Conservation (phyloP, 371 early-diverging fungal genomes). For the Choanephora cucurbitarum region DNA sequence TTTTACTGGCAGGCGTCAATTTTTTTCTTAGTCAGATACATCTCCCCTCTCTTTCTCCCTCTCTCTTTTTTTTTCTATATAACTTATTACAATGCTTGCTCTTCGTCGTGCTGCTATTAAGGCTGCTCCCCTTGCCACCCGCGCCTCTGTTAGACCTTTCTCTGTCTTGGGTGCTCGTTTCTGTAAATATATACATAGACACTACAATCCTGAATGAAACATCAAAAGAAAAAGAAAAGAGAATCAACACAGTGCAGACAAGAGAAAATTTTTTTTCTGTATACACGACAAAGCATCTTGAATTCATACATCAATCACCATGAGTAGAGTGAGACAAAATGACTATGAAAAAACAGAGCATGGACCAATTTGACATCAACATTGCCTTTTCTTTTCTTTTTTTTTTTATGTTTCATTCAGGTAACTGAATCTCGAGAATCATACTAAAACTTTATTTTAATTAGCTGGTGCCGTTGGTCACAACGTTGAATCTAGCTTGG, state of each 20-base stretch:
- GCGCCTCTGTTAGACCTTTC: slow-evolving; percentile 33
- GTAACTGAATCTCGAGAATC: too few species aligned
- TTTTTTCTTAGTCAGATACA: slow-evolving; percentile 7
- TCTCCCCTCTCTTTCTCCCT: slow-evolving; percentile 22
- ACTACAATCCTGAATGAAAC: background rate
- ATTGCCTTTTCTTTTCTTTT: background rate
- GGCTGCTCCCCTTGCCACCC: slow-evolving; percentile 34
- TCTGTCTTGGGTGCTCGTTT: slow-evolving; percentile 41
- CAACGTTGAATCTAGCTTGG: slow-evolving; percentile 58
- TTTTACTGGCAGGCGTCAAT: slow-evolving; percentile 10
- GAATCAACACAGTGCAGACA: background rate
- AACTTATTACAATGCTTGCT: slow-evolving; percentile 24
- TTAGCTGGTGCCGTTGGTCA: slow-evolving; percentile 45
- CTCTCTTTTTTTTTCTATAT: background rate
- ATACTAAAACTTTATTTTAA: too few species aligned
- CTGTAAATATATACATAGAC: slow-evolving; percentile 21
- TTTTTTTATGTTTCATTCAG: too few species aligned
- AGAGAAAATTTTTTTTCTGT: too few species aligned
- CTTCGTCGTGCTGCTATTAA: slow-evolving; percentile 43
- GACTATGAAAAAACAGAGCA: too few species aligned
- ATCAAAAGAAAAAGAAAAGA: background rate
- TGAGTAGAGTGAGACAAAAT: too few species aligned
- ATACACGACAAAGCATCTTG: too few species aligned
- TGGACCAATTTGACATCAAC: too few species aligned
- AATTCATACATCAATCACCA: too few species aligned